Evolutionary conservation across 768 basidiomycete species (phyloP).

Genomic region (Dacryopinax primogenitus): DNA sequence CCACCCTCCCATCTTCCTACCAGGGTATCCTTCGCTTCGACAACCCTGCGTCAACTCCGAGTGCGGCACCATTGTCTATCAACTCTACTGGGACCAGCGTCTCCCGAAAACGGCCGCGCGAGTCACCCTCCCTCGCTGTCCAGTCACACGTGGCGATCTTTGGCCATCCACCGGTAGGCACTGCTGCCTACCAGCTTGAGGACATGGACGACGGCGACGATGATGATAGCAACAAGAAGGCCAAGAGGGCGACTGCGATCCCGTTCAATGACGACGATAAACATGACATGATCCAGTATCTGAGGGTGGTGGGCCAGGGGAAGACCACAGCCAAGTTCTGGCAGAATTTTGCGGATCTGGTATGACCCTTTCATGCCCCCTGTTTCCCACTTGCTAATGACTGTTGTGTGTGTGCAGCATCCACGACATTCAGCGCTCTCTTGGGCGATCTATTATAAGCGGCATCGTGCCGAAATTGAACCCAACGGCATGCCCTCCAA

Average conservation of each 20-base stretch:
- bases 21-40: slow-evolving; percentile 4
- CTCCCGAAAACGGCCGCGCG: background rate
- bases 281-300: background rate
- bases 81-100: background rate
- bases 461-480: background rate
- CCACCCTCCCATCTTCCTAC: background rate
- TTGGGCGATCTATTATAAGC: slow-evolving; percentile 2
- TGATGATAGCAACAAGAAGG: background rate
- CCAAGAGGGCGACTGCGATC: slow-evolving; percentile 3
- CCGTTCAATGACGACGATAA: slow-evolving; percentile 5
- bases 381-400: background rate
- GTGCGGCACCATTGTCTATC: background rate
- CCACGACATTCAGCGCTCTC: slow-evolving; percentile 3
- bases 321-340: slow-evolving; percentile 7
- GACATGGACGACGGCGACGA: background rate
- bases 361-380: background rate
- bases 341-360: background rate
- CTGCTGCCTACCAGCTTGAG: background rate
- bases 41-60: background rate
- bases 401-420: background rate
- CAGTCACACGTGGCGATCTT: slow-evolving; percentile 2
- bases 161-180: background rate
- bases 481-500: slow-evolving; percentile 2
- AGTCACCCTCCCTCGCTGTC: background rate
- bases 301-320: background rate